Evolutionary conservation across 495 filamentous ascomycete genomes (phyloP), one percentile per base, ranked within the genome.

Genomic region (Parachaetomium inaequale): DNA sequence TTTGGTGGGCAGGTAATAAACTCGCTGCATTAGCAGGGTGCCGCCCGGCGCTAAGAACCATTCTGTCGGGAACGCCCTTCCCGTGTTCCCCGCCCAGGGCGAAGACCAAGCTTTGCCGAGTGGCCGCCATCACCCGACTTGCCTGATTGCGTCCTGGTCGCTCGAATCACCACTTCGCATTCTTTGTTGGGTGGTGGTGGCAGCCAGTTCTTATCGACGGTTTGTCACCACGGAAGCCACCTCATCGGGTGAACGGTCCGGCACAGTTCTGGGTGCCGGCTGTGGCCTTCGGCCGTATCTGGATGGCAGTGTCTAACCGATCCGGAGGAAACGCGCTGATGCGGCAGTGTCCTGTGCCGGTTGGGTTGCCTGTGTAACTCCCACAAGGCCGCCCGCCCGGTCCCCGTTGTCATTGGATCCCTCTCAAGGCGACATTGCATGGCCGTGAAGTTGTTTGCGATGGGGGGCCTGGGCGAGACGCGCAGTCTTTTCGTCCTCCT

Each of bases 401-500:
- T 26, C 45, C n/a, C n/a, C n/a, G n/a, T n/a, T n/a, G n/a, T n/a
- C 45, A 19, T 46, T 46, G 42, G 42, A 19, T 11, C n/a, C n/a
- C 19, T 7, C 19, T 46, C 8, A 23, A 7, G 7, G 19, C 19
- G 42, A 12, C 42, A 23, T 17, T 42, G 79, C 79, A 63, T 84
- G 80, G 12, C 36, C 36, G 36, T n/a, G n/a, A n/a, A n/a, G n/a
- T n/a, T n/a, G n/a, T n/a, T n/a, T n/a, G 36, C 36, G 36, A 40
- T 15, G 36, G 36, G 14, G 36, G 14, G 34, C 36, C 36, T 40
- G 36, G 36, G 5, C 34, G 36, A 40, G 10, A 12, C 36, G 36
- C 36, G 36, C 36, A 15, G 36, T 40, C 36, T 17, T 40, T 40
- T 17, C 17, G 36, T 40, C 36, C 34, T 4, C 8, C 8, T 12